Base-by-base conservation (phyloP, 768 basidiomycete genomes). In the Tulasnella sp. region DNA sequence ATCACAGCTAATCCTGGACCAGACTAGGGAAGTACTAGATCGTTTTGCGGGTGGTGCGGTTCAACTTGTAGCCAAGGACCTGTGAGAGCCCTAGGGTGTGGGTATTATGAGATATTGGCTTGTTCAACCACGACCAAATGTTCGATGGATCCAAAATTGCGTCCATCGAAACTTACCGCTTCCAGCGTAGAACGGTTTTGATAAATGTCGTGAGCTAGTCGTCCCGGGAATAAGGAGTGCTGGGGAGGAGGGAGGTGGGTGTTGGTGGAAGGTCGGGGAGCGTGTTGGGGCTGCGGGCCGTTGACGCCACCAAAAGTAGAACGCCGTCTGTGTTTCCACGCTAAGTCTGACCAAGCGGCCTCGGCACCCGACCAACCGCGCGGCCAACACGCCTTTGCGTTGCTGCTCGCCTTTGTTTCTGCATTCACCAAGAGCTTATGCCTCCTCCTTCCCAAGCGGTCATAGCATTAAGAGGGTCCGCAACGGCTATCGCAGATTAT, bases 401-500 rank as follows among this genome's bases (percentile, higher is more conserved):
- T 76, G 74, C 74, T 46, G 46, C 76, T n/a, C 6, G 31, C 46
- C 34, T 48, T 22, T 22, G 28, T 37, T 54, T 28, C 3, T 34
- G 54, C 31, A n/a, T 48, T 28, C 46, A 76, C 46, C 41, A 44
- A 20, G 44, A 28, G 9, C 41, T 8, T 37, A 76, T 72, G 77
- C 64, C 77, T 34, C 77, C 58, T 58, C 73, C 73, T 42, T 80
- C 79, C 37, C 74, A 69, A 46, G 28, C 37, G 11, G 79, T 75
- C 20, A 80, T 80, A 44, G 72, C 79, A 42, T 54, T 80, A 37
- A 41, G 74, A 73, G 79, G 72, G 1, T 80, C 79, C 2, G 79
- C 79, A 24, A 80, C 72, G 40, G 37, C 74, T 73, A 75, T 80
- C 42, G 74, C 79, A 46, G 79, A 80, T 46, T 80, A 80, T 58